Evolutionary conservation across 768 basidiomycete genomes (phyloP), one percentile per base, ranked within the genome.

Genomic region (Tylopilus sp.): DNA sequence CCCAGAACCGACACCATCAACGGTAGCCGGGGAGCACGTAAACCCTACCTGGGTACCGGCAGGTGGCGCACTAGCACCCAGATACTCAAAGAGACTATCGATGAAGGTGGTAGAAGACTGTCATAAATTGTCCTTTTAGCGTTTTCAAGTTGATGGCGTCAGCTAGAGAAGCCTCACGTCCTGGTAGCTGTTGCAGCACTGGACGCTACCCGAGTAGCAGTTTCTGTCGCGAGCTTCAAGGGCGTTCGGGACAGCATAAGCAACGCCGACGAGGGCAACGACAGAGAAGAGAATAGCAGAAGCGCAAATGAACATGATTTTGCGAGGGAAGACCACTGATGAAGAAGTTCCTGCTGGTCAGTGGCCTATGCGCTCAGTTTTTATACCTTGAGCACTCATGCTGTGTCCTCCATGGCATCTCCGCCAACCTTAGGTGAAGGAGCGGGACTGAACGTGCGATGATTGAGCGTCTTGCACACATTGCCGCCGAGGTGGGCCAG

Each of bases 121-220:
- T 45, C 19, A 14, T 13, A 19, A 25, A 40, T 22, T 13, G 1
- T 16, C n/a, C 21, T 13, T 16, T 38, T 17, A 37, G 34, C 9
- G 2, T n/a, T 34, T 26, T 40, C 26, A 12, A 10, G 4, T 53
- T 31, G 13, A 5, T 17, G 6, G 6, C 2, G 3, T 49, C 28
- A 4, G 16, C 25, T 21, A 49, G 16, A 31, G 4, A 11, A 36
- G 4, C 25, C 42, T 54, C 34, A 50, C 47, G 13, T 19, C n/a
- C 5, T 16, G 22, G 11, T 11, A 4, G 29, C 24, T 46, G 29
- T n/a, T 4, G 34, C 48, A 61, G 50, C 54, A 63, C 16, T 46
- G 41, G 24, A 75, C 43, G n/a, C 61, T 43, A 4, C 78, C 80
- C 26, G 74, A 71, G 62, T 71, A 71, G 66, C 80, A 81, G 42